Evolutionary conservation across 768 basidiomycete genomes (phyloP).

Genomic region (Hericium rajendrae): DNA sequence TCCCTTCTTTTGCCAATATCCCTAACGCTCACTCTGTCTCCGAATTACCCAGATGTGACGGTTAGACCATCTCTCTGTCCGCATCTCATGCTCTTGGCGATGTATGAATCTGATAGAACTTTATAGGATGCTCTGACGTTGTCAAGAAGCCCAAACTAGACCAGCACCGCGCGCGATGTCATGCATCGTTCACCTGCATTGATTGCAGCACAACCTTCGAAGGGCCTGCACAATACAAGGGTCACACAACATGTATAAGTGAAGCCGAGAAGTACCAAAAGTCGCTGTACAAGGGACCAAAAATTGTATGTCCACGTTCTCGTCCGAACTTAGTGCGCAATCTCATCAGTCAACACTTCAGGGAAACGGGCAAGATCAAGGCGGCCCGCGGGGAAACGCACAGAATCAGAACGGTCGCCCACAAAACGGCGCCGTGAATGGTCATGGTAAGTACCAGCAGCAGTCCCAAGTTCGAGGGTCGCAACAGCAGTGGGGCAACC

Average conservation of each 20-base stretch:
- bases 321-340: slow-evolving; percentile 17
- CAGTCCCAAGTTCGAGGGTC: neutral
- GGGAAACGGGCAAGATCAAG: neutral
- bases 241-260: slow-evolving; percentile 74
- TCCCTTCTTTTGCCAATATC: slow-evolving; percentile 17
- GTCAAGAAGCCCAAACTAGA: slow-evolving; percentile 93
- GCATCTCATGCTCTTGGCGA: neutral
- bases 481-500: slow-evolving; percentile 6
- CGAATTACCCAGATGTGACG: slow-evolving; percentile 12
- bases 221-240: slow-evolving; percentile 67
- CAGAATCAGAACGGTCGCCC: slow-evolving; percentile 5
- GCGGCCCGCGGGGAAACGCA: neutral
- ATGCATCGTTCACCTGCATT: slow-evolving; percentile 68
- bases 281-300: slow-evolving; percentile 71
- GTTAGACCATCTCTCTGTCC: slow-evolving; percentile 4
- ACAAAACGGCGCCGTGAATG: slow-evolving; percentile 2
- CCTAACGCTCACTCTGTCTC: neutral
- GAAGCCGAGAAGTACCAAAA: slow-evolving; percentile 96
- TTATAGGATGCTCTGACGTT: slow-evolving; percentile 67
- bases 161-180: slow-evolving; percentile 56
- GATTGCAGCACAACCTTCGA: slow-evolving; percentile 85
- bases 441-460: slow-evolving; percentile 15
- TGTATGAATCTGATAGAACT: neutral
- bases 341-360: neutral
- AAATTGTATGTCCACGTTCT: slow-evolving; percentile 30